Percentiles rank a stretch among this genome's conserved stretches.
Evolutionary conservation across 2,329 filamentous ascomycete genomes (phyloP).

Genomic region (Claviceps arundinis): DNA sequence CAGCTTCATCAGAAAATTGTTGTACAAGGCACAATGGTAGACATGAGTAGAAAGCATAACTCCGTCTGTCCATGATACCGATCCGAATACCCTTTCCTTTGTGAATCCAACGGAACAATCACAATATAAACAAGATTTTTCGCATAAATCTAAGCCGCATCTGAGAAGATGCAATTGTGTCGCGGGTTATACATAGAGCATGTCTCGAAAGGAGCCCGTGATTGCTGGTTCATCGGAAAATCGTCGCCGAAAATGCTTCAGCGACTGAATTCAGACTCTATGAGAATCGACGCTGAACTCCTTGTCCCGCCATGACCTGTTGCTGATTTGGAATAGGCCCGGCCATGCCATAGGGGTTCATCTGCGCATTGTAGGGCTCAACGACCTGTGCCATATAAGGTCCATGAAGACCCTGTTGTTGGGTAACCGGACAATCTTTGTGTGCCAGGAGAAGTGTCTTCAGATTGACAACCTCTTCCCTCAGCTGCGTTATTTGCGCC

Average conservation of each 20-base stretch:
- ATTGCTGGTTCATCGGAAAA: background rate
- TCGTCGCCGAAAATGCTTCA: background rate
- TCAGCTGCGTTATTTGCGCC: slow-evolving; percentile 67
- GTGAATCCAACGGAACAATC: background rate
- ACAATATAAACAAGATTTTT: background rate
- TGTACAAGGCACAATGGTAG: slow-evolving; percentile 15
- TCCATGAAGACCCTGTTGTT: slow-evolving; percentile 56
- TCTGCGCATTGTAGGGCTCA: slow-evolving; percentile 40
- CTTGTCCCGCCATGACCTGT: slow-evolving; percentile 42
- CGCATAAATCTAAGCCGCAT: background rate
- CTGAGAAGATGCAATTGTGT: background rate
- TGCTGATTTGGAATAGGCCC: slow-evolving; percentile 35
- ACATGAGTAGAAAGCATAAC: background rate
- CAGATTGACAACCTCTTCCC: slow-evolving; percentile 88
- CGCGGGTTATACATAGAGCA: background rate
- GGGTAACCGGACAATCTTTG: slow-evolving; percentile 89
- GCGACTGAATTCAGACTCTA: slow-evolving; percentile 22
- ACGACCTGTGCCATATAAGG: slow-evolving; percentile 43
- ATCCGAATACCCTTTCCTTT: background rate
- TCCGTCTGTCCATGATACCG: background rate
- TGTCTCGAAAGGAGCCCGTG: background rate
- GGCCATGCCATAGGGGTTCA: slow-evolving; percentile 47
- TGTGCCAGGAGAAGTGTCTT: slow-evolving; percentile 88
- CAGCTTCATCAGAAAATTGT: slow-evolving; percentile 13
- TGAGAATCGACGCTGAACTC: slow-evolving; percentile 42